Base-by-base conservation (phyloP, 2,329 filamentous ascomycete genomes). In the Fusarium pilosicola region DNA sequence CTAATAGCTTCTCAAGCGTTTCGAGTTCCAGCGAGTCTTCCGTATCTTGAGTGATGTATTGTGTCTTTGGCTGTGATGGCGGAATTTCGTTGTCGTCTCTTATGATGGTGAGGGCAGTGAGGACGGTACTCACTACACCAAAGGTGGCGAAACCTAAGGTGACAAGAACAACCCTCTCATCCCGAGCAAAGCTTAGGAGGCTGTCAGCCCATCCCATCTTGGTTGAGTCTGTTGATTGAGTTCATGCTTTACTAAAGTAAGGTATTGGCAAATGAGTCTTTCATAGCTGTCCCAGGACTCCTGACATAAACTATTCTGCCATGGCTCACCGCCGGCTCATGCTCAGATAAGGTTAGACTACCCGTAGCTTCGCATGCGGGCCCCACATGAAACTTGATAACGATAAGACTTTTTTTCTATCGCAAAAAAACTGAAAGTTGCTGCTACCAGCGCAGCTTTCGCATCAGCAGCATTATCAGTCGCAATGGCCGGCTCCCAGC, bases 401-500 rank as follows among this genome's bases (percentile, higher is more conserved):
- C 76, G 77, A 79, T 80, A 80, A 80, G 65, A 63, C 71, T 67
- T 77, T 76, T 76, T 69, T 72, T 64, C 59, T 51, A 58, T 70
- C 59, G 71, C 65, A 74, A 80, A 79, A 80, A 77, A 57, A 70
- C 67, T 62, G 36, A 67, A 46, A 39, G 36, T 49, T 30, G 28
- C 46, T 39, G 24, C 54, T 28, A 41, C 55, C 36, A 51, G 63
- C 54, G 60, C 62, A 71, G 69, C 49, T 62, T 49, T 61, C 49
- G 62, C 69, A 71, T 44, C 54, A 74, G 46, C 74, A 72, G 51
- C 66, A 69, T 52, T 42, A 68, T 55, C 62, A 65, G 39, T 73
- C 79, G 85, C 78, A 62, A 99, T 99, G 96, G 92, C 96, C 76
- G 94, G 95, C 72, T 99, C 97, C 18, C 97, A 99, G 86, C 88